These are phyloP conservation scores for Candida tibetensis DNA, from an alignment of 805 yeast genomes.

Conservation along the genomic window DNA sequence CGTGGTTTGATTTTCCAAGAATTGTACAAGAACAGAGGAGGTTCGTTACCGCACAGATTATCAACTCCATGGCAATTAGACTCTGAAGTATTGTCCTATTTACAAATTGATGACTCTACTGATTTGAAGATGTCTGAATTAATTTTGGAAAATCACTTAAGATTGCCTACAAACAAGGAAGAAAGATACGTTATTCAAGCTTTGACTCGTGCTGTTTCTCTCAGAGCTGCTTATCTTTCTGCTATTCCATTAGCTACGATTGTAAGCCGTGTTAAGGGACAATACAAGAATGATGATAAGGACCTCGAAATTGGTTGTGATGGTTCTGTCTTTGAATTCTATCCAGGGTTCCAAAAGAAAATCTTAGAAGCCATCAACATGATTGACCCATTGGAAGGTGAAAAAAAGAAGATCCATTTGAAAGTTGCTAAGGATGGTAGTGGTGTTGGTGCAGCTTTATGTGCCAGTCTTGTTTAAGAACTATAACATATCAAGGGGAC, in stretches of 20 bases:
- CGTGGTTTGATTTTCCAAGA: slow-evolving; percentile 58
- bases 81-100: slow-evolving; percentile 79
- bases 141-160: slow-evolving; percentile 60
- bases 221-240: slow-evolving; percentile 85
- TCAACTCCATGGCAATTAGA: slow-evolving; percentile 75
- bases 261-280: slow-evolving; percentile 62
- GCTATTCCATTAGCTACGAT: slow-evolving; percentile 90
- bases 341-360: slow-evolving; percentile 83
- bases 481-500: too few species aligned
- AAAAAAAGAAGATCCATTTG: slow-evolving; percentile 70
- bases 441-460: slow-evolving; percentile 95
- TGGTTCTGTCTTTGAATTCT: slow-evolving; percentile 90
- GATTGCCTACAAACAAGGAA: slow-evolving; percentile 63
- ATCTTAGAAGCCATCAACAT: slow-evolving; percentile 73
- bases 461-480: slow-evolving; percentile 51
- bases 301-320: slow-evolving; percentile 94
- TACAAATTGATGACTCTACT: slow-evolving; percentile 81
- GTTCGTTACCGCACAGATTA: slow-evolving; percentile 57
- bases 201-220: slow-evolving; percentile 74
- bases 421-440: slow-evolving; percentile 92
- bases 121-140: slow-evolving; percentile 68
- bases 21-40: slow-evolving; percentile 40
- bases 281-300: slow-evolving; percentile 46
- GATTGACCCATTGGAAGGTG: slow-evolving; percentile 70
- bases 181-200: slow-evolving; percentile 75